Percentiles rank a stretch among this genome's conserved stretches.
Evolutionary conservation across 208 protist species (phyloP).

Genomic region (Herpetomonas muscarum): DNA sequence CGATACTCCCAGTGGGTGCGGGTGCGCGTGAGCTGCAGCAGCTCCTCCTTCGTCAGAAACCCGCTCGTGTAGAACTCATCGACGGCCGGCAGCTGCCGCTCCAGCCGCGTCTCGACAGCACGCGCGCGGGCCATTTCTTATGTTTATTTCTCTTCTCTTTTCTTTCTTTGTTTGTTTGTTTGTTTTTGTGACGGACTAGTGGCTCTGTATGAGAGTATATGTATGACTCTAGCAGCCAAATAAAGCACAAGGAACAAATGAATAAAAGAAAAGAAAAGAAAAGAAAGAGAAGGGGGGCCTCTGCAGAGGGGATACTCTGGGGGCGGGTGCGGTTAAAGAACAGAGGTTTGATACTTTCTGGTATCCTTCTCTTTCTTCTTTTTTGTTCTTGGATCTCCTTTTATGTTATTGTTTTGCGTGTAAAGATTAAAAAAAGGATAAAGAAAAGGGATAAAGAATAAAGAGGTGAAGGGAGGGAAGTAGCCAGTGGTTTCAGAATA

Average conservation of each 20-base stretch:
- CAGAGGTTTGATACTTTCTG: too few relatives aligned
- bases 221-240: too few relatives aligned
- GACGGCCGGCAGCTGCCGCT: constrained; percentile 77
- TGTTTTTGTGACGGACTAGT: too few relatives aligned
- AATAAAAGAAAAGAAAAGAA: not conserved
- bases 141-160: too few relatives aligned
- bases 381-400: too few relatives aligned
- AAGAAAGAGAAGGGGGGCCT: not conserved
- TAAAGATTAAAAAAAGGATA: constrained; percentile 5
- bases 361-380: too few relatives aligned
- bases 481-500: too few relatives aligned
- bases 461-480: too few relatives aligned
- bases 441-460: constrained; percentile 6
- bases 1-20: constrained; percentile 85
- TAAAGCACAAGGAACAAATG: not conserved
- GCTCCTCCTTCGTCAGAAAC: constrained; percentile 69
- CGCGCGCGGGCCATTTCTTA: constrained; percentile 82
- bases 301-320: constrained; percentile 2
- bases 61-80: constrained; percentile 86
- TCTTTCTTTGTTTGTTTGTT: too few relatives aligned
- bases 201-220: too few relatives aligned
- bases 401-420: not conserved
- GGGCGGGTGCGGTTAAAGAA: too few relatives aligned
- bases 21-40: constrained; percentile 56
- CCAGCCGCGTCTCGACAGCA: constrained; percentile 84